phyloP scores from a whole-genome alignment of 345 rosid genomes.

The Gossypium anomalum region DNA sequence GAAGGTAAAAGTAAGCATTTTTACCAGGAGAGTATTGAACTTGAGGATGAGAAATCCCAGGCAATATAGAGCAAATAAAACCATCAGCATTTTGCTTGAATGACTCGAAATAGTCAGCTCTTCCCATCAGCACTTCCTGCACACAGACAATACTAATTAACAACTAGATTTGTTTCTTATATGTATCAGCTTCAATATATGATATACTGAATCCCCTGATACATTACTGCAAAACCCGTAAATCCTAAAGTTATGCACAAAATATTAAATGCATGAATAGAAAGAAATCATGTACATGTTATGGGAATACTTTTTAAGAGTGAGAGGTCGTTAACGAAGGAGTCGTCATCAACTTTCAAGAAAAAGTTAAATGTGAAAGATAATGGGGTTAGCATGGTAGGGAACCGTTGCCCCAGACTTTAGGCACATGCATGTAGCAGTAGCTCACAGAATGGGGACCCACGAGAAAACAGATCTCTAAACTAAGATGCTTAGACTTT shows the following conservation, averaged over 20 bases:
- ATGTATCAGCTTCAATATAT: constrained; percentile 2
- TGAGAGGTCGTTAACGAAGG: constrained; percentile 8
- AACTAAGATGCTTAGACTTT: not conserved
- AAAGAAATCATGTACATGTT: not conserved
- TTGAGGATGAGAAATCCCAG: constrained; percentile 89
- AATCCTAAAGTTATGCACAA: constrained; percentile 1
- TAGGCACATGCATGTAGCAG: constrained; percentile 50
- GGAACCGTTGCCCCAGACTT: constrained; percentile 38
- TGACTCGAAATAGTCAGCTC: constrained; percentile 74
- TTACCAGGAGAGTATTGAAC: constrained; percentile 96
- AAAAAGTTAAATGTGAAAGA: constrained; percentile 19
- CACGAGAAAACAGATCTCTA: constrained; percentile 21
- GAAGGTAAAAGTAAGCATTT: not conserved
- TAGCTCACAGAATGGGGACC: constrained; percentile 28
- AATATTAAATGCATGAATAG: constrained; percentile 11
- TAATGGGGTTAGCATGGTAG: constrained; percentile 30
- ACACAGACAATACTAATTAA: not conserved
- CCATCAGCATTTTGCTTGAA: constrained; percentile 90
- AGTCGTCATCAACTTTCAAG: constrained; percentile 15
- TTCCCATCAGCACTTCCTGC: constrained; percentile 96
- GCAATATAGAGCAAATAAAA: constrained; percentile 86
- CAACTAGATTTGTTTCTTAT: constrained; percentile 10
- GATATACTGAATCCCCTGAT: not conserved
- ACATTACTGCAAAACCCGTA: constrained; percentile 6
- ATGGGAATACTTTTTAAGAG: not conserved